phyloP scores from a whole-genome alignment of 2,329 filamentous ascomycete genomes.

The Cladosporium sphaerospermum region DNA sequence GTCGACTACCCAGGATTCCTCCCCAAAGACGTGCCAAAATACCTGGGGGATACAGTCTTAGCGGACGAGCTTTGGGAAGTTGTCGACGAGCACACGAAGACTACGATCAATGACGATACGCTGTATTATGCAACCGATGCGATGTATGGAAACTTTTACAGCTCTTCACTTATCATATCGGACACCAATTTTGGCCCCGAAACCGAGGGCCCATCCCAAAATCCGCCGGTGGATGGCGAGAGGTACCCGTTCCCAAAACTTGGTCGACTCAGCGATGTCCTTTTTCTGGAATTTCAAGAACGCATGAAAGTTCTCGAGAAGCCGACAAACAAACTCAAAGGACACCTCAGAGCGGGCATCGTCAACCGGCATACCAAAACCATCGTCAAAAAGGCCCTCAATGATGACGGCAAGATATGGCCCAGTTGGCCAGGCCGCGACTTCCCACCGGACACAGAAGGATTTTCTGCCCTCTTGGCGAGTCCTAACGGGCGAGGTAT shows the following conservation, averaged over 20 bases:
- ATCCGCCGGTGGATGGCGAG: background rate
- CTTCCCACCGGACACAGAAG: background rate
- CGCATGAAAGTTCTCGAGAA: background rate
- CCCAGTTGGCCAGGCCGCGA: background rate
- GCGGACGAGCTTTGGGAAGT: background rate
- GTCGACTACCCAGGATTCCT: too few species aligned
- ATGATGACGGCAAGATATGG: background rate
- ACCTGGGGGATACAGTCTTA: background rate
- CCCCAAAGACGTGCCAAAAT: background rate
- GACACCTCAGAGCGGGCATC: background rate
- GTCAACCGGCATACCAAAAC: background rate
- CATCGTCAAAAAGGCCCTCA: background rate
- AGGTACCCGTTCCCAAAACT: background rate
- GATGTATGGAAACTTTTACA: background rate
- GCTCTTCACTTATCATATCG: background rate
- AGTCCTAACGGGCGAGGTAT: conserved; percentile 1
- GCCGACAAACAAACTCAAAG: conserved; percentile 1
- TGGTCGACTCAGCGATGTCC: background rate
- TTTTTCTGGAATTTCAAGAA: conserved; percentile 2
- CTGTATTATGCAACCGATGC: background rate
- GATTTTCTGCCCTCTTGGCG: background rate
- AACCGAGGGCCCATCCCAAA: background rate
- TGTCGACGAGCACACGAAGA: background rate
- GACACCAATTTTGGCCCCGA: background rate
- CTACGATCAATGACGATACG: background rate